These are phyloP conservation scores for Xylaria sp. DNA, from an alignment of 2,329 filamentous ascomycete genomes.

Conservation along the genomic window DNA sequence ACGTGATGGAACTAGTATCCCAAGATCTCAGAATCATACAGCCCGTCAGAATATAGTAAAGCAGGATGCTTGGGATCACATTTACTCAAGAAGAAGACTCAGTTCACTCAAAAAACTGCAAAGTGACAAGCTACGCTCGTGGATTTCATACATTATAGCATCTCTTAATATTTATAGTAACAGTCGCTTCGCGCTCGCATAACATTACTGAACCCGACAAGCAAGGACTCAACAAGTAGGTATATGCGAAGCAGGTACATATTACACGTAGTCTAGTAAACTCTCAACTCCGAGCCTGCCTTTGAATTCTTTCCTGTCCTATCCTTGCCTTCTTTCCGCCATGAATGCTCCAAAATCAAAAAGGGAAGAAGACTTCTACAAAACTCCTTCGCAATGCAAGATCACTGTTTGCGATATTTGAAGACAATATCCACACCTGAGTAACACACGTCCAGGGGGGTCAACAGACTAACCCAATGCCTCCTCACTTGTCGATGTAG, in stretches of 20 bases:
- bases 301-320: too few species aligned
- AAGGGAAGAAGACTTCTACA: too few species aligned
- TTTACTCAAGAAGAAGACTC: neutral
- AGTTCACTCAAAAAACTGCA: neutral
- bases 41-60: neutral
- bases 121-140: too few species aligned
- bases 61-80: neutral
- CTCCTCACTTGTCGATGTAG: constrained; percentile 61
- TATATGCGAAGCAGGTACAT: neutral
- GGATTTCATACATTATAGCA: too few species aligned
- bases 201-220: too few species aligned
- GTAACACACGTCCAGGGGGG: neutral
- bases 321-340: neutral
- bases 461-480: neutral
- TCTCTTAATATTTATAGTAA: too few species aligned
- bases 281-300: neutral
- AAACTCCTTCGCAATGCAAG: constrained; percentile 21
- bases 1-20: too few species aligned
- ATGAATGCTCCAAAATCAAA: neutral
- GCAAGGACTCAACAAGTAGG: too few species aligned
- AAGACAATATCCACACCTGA: neutral
- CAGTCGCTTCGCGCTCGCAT: too few species aligned
- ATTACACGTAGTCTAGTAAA: neutral
- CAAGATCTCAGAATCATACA: neutral
- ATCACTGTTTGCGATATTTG: neutral